These are phyloP conservation scores for Phytophthora rubi DNA, from an alignment of 352 stramenopile species.

Conservation along the genomic window DNA sequence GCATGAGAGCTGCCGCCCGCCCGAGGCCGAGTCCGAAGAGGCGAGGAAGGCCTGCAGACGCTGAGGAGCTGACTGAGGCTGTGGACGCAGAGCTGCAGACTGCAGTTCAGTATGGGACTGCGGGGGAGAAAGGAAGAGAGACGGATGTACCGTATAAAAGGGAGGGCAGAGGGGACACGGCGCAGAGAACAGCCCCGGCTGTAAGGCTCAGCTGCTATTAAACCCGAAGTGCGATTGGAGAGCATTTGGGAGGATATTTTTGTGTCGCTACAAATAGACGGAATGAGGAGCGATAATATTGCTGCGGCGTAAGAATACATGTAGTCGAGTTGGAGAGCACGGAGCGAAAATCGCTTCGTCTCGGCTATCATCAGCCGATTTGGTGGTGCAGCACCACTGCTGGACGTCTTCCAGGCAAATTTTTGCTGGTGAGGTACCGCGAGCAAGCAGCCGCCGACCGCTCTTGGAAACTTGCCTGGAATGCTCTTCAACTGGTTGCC, in stretches of 20 bases:
- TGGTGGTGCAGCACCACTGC: too few species aligned
- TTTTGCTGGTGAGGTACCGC: not conserved
- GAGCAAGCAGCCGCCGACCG: not conserved
- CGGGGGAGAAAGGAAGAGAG: slow-evolving; percentile 22
- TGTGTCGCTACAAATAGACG: slow-evolving; percentile 52
- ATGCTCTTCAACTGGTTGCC: slow-evolving; percentile 20
- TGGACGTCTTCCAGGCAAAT: not conserved
- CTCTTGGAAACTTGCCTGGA: slow-evolving; percentile 6
- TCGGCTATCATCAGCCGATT: not conserved
- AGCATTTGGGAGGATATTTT: not conserved
- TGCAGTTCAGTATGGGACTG: not conserved
- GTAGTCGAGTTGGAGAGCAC: not conserved
- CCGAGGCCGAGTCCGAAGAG: not conserved
- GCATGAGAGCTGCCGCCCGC: slow-evolving; percentile 13
- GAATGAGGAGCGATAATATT: slow-evolving; percentile 51
- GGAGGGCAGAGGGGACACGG: slow-evolving; percentile 3
- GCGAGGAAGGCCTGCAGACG: not conserved
- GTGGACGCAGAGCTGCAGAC: too few species aligned
- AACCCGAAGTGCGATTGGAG: not conserved
- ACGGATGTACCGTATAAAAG: slow-evolving; percentile 19
- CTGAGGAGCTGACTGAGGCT: too few species aligned
- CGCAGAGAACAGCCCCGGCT: slow-evolving; percentile 2
- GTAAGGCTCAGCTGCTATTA: slow-evolving; percentile 8
- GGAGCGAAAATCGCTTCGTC: not conserved
- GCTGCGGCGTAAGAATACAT: slow-evolving; percentile 23